Base-by-base conservation (phyloP, 345 rosid species). In the Citrus medica region DNA sequence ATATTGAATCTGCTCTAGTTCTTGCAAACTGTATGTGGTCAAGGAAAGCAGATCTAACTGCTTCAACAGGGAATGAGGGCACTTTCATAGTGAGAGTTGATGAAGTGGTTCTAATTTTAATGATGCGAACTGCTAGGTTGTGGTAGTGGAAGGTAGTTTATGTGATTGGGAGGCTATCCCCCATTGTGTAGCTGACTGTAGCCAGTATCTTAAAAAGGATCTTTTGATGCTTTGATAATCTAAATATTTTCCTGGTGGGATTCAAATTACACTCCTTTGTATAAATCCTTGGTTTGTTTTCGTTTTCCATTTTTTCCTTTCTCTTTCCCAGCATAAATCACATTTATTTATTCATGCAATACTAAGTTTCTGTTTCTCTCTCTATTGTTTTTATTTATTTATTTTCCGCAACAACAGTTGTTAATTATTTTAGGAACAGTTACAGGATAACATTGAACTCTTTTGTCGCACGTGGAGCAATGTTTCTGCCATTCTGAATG, bases 401-500 rank as follows among this genome's bases (percentile, higher is more conserved):
- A 32, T 27, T 67, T 37, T 69, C 8, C 14, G 1, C 38, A 70
- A 37, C 73, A 55, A 48, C 69, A 35, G 40, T 74, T 71, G 65
- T 67, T 78, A 48, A 78, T 78, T 67, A 38, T 78, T 79, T 76
- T 82, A 76, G 71, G 76, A 75, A 83, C 96, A 95, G 99, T 90
- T 86, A 77, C 91, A 89, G 86, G 96, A 91, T 81, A 95, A 95
- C 84, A 60, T 91, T 14, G 87, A 90, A 63, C 94, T 95, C 79
- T 89, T 93, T 80, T 86, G 79, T 82, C 81, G 71, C 71, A 48
- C 94, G 1, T 87, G 97, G 90, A 86, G 85, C 87, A 95, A 95
- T 84, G 89, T 95, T 78, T 78, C 83, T 53, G 82, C 90, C 78
- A 85, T 92, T 79, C 90, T 93, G 76, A 87, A 92, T 59, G 88